These are phyloP conservation scores for Podila epicladia DNA, from an alignment of 192 early-diverging fungal genomes.

Conservation along the genomic window DNA sequence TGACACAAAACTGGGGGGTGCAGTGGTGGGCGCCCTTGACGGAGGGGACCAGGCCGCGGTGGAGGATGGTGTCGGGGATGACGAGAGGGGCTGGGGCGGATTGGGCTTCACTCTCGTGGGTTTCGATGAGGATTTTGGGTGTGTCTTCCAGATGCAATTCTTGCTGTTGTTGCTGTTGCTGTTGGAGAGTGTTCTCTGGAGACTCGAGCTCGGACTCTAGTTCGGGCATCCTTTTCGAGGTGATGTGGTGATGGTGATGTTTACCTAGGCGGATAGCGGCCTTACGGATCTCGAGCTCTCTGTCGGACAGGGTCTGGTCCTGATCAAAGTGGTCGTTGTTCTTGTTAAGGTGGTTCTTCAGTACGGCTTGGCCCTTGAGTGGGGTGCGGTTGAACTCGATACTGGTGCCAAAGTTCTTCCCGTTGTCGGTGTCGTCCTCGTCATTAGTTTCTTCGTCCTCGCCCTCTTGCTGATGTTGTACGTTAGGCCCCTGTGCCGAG, in stretches of 20 bases:
- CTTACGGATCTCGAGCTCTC: neutral
- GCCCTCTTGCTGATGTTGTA: neutral
- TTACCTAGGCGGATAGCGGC: neutral
- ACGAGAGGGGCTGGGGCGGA: neutral
- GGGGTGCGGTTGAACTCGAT: neutral
- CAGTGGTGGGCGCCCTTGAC: constrained; percentile 39
- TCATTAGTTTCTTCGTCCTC: neutral
- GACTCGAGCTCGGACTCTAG: neutral
- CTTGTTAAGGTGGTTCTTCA: neutral
- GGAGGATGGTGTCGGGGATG: constrained; percentile 13
- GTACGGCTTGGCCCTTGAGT: neutral
- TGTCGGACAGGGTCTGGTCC: neutral
- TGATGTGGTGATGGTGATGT: neutral
- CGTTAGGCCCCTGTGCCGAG: neutral
- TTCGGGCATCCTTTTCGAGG: neutral
- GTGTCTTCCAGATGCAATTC: no score
- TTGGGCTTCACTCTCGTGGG: no score
- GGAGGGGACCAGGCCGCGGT: constrained; percentile 20
- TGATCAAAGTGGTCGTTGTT: neutral
- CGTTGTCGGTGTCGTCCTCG: neutral
- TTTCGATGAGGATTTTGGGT: no score
- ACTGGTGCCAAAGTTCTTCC: neutral
- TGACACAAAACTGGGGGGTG: constrained; percentile 41
- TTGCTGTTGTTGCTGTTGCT: neutral
- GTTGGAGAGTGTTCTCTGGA: neutral